Evolutionary conservation across 108 stramenopile species (phyloP), one percentile per base, ranked within the genome.

Genomic region (Heterococcus sp.): DNA sequence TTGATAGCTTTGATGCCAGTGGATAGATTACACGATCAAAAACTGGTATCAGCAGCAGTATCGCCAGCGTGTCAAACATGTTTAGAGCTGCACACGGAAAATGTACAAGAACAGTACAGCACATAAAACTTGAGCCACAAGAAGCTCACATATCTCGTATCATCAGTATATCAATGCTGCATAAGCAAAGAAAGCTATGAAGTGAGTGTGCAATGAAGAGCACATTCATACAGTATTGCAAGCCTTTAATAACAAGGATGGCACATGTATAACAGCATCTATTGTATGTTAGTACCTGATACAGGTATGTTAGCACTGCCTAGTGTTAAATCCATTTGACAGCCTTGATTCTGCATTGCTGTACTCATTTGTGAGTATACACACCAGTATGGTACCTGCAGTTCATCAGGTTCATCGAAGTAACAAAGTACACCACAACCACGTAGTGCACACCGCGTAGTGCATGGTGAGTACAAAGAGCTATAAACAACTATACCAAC

Each of bases 281-380:
- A n/a, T n/a, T n/a, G n/a, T n/a, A n/a, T n/a, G n/a, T n/a, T n/a
- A n/a, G n/a, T 58, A 58, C 46, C 46, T 58, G 46, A 58, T 14
- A 58, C 46, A 58, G 46, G 46, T 14, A 58, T 21, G 46, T 21
- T 2, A 35, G 35, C n/a, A 4, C n/a, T n/a, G 1, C 33, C 63
- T 31, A 83, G 30, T 33, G 21, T 29, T 2, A 87, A 76, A 33
- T 87, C 83, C 87, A 87, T 87, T 72, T 87, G 87, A 64, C 87
- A 87, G 14, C 84, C 87, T 75, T 87, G 87, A 65, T 79, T 58
- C 46, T 58, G 46, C 46, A 58, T 86, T 34, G 87, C 75, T 28
- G 87, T 87, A 37, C 72, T 72, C 86, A 84, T 87, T 71, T 86
- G 85, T 1, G 83, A 37, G 74, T 86, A 86, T 5, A 85, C 79